Base-by-base conservation (phyloP, 768 basidiomycete species). In the Podaxis sp. region DNA sequence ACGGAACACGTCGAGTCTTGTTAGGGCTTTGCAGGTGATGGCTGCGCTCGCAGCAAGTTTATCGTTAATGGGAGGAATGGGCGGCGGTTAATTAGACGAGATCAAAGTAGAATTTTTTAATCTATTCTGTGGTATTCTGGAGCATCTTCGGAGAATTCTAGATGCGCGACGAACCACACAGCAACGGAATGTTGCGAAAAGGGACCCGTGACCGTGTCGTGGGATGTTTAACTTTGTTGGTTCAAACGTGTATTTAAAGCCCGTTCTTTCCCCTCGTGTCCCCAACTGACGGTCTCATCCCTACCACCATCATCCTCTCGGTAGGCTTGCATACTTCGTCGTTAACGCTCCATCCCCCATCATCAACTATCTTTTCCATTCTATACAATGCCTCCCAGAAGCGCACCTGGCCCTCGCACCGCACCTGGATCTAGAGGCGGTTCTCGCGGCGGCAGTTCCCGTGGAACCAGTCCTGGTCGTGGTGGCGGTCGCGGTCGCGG, bases 21-120 rank as follows among this genome's bases (percentile, higher is more conserved):
- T 65, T 59, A 64, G 77, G 30, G 75, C 74, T 2, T 15, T 73
- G 7, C 73, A 77, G 63, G 66, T 76, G 4, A 36, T 72, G 5
- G 68, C 66, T 17, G 52, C 72, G 40, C 46, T 75, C 30, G 62
- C 63, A 13, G 22, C 72, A 51, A 68, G 67, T 48, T 61, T 71
- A 22, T 60, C 68, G 12, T 11, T 71, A 15, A 59, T 72, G 36
- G 70, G 70, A 33, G 53, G 59, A 24, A 33, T 65, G 36, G 60
- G 68, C 19, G 52, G 52, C 9, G 24, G 60, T 36, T 59, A 36
- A 33, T 9, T 33, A 9, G 30, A 33, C 8, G 30, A 33, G 30
- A 33, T 33, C 8, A 28, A 17, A 28, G 22, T 44, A 46, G 28
- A 11, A 12, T 44, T 44, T 44, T 4, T 42, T 28, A 54, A 55